Base-by-base conservation (phyloP, 805 yeast genomes). In the Zygotorulaspora florentina region DNA sequence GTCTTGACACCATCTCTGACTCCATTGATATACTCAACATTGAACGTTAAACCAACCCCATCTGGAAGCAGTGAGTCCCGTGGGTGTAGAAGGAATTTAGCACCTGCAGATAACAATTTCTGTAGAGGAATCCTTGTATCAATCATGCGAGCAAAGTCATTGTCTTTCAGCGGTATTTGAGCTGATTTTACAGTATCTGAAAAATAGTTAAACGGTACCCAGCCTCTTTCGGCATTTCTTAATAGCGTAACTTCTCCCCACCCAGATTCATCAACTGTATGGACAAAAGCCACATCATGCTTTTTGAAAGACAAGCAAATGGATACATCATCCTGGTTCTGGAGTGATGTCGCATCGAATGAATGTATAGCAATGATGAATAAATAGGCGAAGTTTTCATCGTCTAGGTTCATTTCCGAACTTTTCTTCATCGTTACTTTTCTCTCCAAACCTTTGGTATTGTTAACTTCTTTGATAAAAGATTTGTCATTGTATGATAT, bases 141-240 rank as follows among this genome's bases (percentile, higher is more conserved):
- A 12, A 56, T 46, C 52, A 56, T 15, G 43, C 54, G 38, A 31
- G 35, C 38, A 40, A 38, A 26, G 35, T 46, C 33, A n/a, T 17
- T 29, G 12, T 25, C 17, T 17, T 35, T 28, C 12, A 36, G 11
- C 8, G 34, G 27, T 8, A 25, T 47, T 26, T 35, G 47, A 2
- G 51, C 56, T 9, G 64, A 60, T 9, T 62, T 64, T 3, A 80
- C 56, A 3, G 69, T 60, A 47, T 70, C 73, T 4, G 81, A 67
- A 57, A 85, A 86, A 65, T 83, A 86, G 59, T 85, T 86, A 75
- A 86, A 81, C 2, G 95, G 95, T 13, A 85, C 87, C 95, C 95
- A 86, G 13, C 95, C 95, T 51, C 88, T 68, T 55, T 75, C 74
- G 42, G 81, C 68, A 11, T 81, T 71, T 45, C 79, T 81, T 8